Percentiles rank a stretch among this genome's conserved stretches.
Evolutionary conservation across 805 yeast genomes (phyloP).

Genomic region (Monosporozyma solicola): DNA sequence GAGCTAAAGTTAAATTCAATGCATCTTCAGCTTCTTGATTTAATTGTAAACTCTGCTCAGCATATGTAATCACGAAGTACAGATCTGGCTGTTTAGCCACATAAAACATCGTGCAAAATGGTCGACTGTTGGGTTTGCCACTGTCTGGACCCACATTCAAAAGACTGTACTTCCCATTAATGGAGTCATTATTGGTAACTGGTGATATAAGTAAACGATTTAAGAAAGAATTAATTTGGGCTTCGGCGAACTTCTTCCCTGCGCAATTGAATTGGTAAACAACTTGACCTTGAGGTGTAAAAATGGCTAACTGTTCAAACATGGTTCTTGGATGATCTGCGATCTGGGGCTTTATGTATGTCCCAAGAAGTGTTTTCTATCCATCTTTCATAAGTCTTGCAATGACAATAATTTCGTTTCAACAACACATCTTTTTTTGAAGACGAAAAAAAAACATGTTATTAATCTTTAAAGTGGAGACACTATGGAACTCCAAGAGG

Average conservation of each 20-base stretch:
- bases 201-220: slow-evolving; percentile 21
- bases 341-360: background rate
- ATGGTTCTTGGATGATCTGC: slow-evolving; percentile 6
- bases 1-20: slow-evolving; percentile 28
- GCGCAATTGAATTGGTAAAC: slow-evolving; percentile 21
- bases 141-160: slow-evolving; percentile 8
- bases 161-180: slow-evolving; percentile 12
- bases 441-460: background rate
- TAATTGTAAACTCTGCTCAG: slow-evolving; percentile 34
- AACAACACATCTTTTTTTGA: background rate
- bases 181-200: slow-evolving; percentile 14
- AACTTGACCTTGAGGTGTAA: slow-evolving; percentile 26
- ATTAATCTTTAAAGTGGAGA: background rate
- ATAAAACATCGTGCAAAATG: slow-evolving; percentile 20
- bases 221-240: slow-evolving; percentile 23
- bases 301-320: slow-evolving; percentile 28
- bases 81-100: slow-evolving; percentile 29
- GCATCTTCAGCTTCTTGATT: slow-evolving; percentile 38
- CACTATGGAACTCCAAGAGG: background rate
- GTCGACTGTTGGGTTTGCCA: slow-evolving; percentile 5
- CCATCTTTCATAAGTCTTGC: background rate
- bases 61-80: slow-evolving; percentile 35
- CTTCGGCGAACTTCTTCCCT: slow-evolving; percentile 24
- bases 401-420: background rate
- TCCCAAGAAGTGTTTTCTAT: background rate